Percentiles rank a stretch among this genome's conserved stretches.
Conservation (phyloP, 2,329 filamentous ascomycete species). For the Verticillium longisporum region DNA sequence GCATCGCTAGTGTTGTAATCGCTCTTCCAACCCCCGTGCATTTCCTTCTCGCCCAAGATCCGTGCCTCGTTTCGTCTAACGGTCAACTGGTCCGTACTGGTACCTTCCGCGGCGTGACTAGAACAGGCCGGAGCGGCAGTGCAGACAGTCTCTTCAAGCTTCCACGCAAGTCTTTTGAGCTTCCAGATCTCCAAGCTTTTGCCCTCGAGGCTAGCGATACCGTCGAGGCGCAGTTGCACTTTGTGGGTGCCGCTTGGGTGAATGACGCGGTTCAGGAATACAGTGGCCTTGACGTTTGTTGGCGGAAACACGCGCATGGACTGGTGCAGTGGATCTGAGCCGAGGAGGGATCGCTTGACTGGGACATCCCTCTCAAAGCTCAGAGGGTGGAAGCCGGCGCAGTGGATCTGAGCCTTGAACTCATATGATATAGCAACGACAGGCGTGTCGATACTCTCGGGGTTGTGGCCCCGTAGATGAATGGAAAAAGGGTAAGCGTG, state of each 20-base stretch:
- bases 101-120: slow-evolving; percentile 58
- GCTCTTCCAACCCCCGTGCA: slow-evolving; percentile 88
- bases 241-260: slow-evolving; percentile 80
- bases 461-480: slow-evolving; percentile 77
- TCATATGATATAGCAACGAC: slow-evolving; percentile 75
- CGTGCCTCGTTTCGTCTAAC: slow-evolving; percentile 67
- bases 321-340: slow-evolving; percentile 74
- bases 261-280: slow-evolving; percentile 75
- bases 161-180: slow-evolving; percentile 86
- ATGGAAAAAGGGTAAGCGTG: slow-evolving; percentile 88
- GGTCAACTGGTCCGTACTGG: slow-evolving; percentile 49
- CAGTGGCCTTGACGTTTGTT: slow-evolving; percentile 83
- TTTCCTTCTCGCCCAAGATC: slow-evolving; percentile 70
- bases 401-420: slow-evolving; percentile 60
- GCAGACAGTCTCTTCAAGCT: slow-evolving; percentile 80
- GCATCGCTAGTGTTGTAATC: slow-evolving; percentile 46
- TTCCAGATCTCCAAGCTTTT: slow-evolving; percentile 77
- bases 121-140: slow-evolving; percentile 72
- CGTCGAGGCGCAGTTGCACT: slow-evolving; percentile 74
- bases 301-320: slow-evolving; percentile 95
- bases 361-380: slow-evolving; percentile 59
- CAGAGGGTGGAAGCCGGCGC: slow-evolving; percentile 34
- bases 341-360: slow-evolving; percentile 69
- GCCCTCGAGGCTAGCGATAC: slow-evolving; percentile 67
- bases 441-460: slow-evolving; percentile 69